Conservation (phyloP, 148 eudicot species). For the Rhododendron molle region DNA sequence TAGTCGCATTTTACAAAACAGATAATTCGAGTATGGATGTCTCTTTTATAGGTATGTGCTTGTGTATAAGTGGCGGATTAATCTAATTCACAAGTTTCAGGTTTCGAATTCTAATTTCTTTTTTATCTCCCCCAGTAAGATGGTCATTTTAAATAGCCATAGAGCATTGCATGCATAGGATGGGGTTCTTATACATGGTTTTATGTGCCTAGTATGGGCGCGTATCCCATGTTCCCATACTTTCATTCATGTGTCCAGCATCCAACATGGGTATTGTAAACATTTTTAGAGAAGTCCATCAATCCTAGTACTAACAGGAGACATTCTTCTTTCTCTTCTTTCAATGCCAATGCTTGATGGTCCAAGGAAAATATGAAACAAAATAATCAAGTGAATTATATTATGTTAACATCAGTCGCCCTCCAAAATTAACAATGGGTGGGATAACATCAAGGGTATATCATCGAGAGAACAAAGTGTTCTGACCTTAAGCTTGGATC, state of each 20-base stretch:
- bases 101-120: background rate
- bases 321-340: background rate
- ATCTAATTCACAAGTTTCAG: background rate
- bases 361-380: background rate
- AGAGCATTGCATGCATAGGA: background rate
- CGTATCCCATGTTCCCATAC: background rate
- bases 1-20: background rate
- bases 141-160: background rate
- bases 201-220: background rate
- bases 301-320: background rate
- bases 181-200: background rate
- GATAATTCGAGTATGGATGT: background rate
- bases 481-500: constrained; percentile 81
- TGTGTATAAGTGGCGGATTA: background rate
- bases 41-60: background rate
- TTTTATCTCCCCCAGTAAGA: background rate
- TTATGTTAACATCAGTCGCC: background rate
- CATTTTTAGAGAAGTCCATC: background rate
- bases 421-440: background rate
- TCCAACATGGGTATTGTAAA: background rate
- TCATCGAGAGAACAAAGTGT: background rate
- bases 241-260: background rate
- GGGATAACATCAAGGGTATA: background rate
- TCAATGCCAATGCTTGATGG: background rate
- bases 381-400: background rate